Evolutionary conservation across 108 stramenopile species (phyloP).

Genomic region (Cyclotella baltica): DNA sequence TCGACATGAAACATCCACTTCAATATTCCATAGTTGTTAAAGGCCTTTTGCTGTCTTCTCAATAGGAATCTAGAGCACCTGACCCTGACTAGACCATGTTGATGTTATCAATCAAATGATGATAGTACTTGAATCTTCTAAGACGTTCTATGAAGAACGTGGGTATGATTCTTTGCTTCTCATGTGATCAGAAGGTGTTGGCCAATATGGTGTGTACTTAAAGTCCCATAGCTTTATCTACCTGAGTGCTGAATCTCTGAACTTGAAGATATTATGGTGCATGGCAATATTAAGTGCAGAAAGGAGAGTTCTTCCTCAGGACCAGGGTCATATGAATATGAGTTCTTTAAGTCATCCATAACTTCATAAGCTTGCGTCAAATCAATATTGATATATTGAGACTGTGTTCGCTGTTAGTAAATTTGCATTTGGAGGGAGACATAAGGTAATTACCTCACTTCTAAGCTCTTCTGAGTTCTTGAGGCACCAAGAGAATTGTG

Average conservation of each 20-base stretch:
- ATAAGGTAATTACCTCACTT: background rate
- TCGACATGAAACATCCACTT: too few species aligned
- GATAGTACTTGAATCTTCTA: background rate
- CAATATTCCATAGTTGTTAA: too few species aligned
- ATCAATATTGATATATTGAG: conserved; percentile 10
- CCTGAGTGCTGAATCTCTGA: too few species aligned
- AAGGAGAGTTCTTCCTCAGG: background rate
- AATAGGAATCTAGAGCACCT: too few species aligned
- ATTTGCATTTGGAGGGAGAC: background rate
- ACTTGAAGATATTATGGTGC: background rate
- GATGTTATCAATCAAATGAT: background rate
- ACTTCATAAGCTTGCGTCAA: background rate
- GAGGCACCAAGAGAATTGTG: conserved; percentile 1
- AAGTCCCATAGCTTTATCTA: too few species aligned
- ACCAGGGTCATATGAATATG: background rate
- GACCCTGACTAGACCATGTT: too few species aligned
- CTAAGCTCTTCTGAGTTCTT: background rate
- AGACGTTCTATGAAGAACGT: background rate
- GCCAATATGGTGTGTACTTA: too few species aligned
- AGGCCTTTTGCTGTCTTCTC: too few species aligned
- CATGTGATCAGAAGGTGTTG: background rate
- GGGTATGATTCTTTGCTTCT: background rate
- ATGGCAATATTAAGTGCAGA: background rate
- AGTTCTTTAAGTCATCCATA: background rate
- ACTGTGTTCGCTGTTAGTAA: background rate